A percentile compares a stretch with the other conserved stretches of the same genome.
phyloP scores from a whole-genome alignment of 495 filamentous ascomycete genomes.

The Aspergillus panamensis region DNA sequence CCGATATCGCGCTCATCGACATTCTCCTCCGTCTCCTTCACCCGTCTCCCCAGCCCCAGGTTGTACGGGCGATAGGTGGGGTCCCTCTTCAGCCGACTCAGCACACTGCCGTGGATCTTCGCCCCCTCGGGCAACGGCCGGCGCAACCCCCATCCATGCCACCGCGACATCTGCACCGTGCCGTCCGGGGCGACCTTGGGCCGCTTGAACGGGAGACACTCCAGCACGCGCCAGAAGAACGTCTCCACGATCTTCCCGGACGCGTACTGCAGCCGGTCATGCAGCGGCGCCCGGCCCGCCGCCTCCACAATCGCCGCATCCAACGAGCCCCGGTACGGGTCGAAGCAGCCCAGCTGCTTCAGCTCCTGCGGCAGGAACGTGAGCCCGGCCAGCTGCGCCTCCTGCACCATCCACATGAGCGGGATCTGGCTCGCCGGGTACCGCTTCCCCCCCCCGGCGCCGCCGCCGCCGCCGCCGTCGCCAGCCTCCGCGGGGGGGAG shows the following conservation, averaged over 20 bases:
- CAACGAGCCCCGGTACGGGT: conserved; percentile 10
- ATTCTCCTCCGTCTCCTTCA: neutral
- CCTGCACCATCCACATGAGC: conserved; percentile 76
- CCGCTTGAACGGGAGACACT: conserved; percentile 19
- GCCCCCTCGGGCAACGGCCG: conserved; percentile 12
- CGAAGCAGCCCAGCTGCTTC: conserved; percentile 56
- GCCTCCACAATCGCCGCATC: conserved; percentile 6
- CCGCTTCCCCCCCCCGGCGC: too few species aligned
- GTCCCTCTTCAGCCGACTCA: conserved; percentile 13
- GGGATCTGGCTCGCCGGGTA: conserved; percentile 64
- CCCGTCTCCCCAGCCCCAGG: conserved; percentile 15
- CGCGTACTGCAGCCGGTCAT: conserved; percentile 19
- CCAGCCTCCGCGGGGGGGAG: too few species aligned
- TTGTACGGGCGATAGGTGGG: conserved; percentile 20
- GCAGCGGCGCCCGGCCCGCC: conserved; percentile 9
- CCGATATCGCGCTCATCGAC: conserved; percentile 5
- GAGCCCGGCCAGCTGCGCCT: conserved; percentile 67
- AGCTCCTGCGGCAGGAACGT: conserved; percentile 64
- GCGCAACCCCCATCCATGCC: conserved; percentile 15
- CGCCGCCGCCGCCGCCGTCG: too few species aligned
- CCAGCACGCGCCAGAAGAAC: conserved; percentile 21
- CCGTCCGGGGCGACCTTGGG: conserved; percentile 21
- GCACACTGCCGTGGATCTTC: conserved; percentile 18
- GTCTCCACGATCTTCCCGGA: conserved; percentile 16
- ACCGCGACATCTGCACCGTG: conserved; percentile 11